These are phyloP conservation scores for Rhizopogon vulgaris DNA, from an alignment of 768 basidiomycete genomes.

Conservation along the genomic window DNA sequence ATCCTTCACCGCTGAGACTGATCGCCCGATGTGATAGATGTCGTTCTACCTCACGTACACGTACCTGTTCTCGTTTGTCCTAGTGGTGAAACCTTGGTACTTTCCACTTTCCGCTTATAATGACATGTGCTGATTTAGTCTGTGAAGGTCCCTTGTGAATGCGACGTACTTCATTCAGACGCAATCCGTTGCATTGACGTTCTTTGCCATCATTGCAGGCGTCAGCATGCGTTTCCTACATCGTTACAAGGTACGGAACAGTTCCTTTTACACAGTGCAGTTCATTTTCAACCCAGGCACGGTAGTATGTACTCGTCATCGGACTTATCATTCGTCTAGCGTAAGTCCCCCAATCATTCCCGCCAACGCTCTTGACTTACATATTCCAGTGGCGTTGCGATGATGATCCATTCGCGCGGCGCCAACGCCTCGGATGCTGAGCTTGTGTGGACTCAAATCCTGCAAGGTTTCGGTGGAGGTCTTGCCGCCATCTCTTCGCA, in stretches of 20 bases:
- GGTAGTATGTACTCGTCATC: slow-evolving; percentile 40
- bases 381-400: slow-evolving; percentile 44
- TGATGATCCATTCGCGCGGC: slow-evolving; percentile 70
- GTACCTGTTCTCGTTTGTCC: slow-evolving; percentile 67
- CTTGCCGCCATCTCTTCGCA: slow-evolving; percentile 53
- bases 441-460: slow-evolving; percentile 60
- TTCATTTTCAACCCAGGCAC: neutral
- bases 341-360: slow-evolving; percentile 16
- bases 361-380: neutral
- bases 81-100: slow-evolving; percentile 46
- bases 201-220: slow-evolving; percentile 61
- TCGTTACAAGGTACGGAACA: slow-evolving; percentile 45
- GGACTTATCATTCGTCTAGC: slow-evolving; percentile 57
- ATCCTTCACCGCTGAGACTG: neutral
- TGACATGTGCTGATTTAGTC: slow-evolving; percentile 4
- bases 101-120: neutral
- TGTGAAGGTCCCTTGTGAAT: slow-evolving; percentile 44
- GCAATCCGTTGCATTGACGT: slow-evolving; percentile 52
- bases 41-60: slow-evolving; percentile 67
- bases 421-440: slow-evolving; percentile 47
- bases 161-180: slow-evolving; percentile 60
- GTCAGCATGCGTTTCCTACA: slow-evolving; percentile 44
- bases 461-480: slow-evolving; percentile 74
- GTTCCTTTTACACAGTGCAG: neutral
- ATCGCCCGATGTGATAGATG: slow-evolving; percentile 28